These are phyloP conservation scores for Sporobolomyces pararoseus DNA, from an alignment of 768 basidiomycete genomes.

Conservation along the genomic window DNA sequence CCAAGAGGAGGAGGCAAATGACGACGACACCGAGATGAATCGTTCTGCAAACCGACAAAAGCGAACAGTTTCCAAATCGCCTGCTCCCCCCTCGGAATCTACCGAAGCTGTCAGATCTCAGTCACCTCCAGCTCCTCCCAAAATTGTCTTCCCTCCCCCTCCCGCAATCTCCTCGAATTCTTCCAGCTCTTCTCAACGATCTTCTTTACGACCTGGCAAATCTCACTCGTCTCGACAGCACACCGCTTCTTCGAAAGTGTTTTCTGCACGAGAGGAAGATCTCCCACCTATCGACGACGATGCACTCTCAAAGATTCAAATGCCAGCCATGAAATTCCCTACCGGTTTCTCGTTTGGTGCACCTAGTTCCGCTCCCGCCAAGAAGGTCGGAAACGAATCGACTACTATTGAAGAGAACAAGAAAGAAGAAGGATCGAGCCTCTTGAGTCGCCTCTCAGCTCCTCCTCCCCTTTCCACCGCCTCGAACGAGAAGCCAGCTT, in stretches of 20 bases:
- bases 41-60: background rate
- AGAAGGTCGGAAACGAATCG: background rate
- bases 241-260: conserved; percentile 27
- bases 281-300: conserved; percentile 34
- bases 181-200: conserved; percentile 9
- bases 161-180: conserved; percentile 6
- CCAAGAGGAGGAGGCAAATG: background rate
- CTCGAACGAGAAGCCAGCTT: conserved; percentile 8
- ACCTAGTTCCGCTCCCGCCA: background rate
- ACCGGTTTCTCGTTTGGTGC: conserved; percentile 26
- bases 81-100: background rate
- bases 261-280: conserved; percentile 39
- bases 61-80: conserved; percentile 1
- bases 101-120: conserved; percentile 1
- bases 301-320: conserved; percentile 19
- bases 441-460: conserved; percentile 9
- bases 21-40: background rate
- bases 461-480: background rate
- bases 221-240: conserved; percentile 31
- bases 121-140: conserved; percentile 13
- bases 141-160: conserved; percentile 26
- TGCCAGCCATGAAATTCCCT: conserved; percentile 32
- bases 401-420: background rate
- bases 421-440: conserved; percentile 10
- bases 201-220: conserved; percentile 37